phyloP scores from a whole-genome alignment of 352 stramenopile species.

The Phytopythium montanum region DNA sequence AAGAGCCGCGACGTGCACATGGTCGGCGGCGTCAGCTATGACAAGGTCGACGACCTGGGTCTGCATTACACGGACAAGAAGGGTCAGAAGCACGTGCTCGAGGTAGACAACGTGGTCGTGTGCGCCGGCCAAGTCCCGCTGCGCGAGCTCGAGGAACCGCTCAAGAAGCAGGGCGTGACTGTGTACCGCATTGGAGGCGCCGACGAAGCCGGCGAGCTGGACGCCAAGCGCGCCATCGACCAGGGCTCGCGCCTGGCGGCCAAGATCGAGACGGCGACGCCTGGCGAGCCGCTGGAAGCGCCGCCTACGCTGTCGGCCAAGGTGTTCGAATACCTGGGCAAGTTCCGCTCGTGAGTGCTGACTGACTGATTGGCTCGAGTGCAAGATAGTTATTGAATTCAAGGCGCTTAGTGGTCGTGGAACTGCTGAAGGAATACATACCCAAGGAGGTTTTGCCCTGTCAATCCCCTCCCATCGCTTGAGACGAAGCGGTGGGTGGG shows the following conservation, averaged over 20 bases:
- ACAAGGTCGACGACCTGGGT: conserved; percentile 93
- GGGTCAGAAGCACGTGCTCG: conserved; percentile 77
- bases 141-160: conserved; percentile 81
- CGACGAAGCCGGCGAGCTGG: conserved; percentile 93
- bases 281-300: conserved; percentile 53
- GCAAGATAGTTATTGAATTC: conserved; percentile 5
- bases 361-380: too few species aligned
- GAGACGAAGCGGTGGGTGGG: background rate
- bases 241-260: conserved; percentile 90
- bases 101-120: conserved; percentile 95
- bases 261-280: conserved; percentile 74
- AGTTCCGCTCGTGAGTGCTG: conserved; percentile 39
- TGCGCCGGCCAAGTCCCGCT: conserved; percentile 95
- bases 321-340: conserved; percentile 45
- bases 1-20: conserved; percentile 92
- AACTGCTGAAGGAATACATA: background rate
- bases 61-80: conserved; percentile 93
- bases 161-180: conserved; percentile 64
- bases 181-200: conserved; percentile 96
- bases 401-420: background rate
- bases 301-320: conserved; percentile 37
- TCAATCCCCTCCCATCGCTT: background rate
- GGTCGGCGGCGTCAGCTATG: conserved; percentile 92
- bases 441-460: background rate
- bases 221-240: conserved; percentile 97